A percentile compares a stretch with the other conserved stretches of the same genome.
phyloP scores from a whole-genome alignment of 2,329 filamentous ascomycete genomes.

The Lizonia empirigonia region DNA sequence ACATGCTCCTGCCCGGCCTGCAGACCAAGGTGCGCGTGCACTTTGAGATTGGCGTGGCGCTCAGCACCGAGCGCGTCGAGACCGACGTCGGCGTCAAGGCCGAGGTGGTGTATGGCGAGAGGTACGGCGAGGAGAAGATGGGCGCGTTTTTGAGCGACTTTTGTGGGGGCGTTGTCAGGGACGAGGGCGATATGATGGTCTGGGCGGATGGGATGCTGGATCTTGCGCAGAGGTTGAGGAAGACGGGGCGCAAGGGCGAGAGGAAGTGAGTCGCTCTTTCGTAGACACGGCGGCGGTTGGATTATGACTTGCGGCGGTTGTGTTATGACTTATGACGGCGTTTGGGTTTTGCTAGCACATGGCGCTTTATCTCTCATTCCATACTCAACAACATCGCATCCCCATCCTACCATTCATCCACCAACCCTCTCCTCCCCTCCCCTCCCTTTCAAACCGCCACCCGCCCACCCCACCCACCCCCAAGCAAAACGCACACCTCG shows the following conservation, averaged over 20 bases:
- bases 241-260: constrained; percentile 53
- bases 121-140: constrained; percentile 77
- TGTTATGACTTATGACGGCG: constrained; percentile 2
- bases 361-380: neutral
- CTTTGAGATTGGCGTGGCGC: constrained; percentile 59
- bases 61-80: constrained; percentile 54
- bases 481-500: constrained; percentile 62
- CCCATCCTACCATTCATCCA: too few relatives aligned
- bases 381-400: neutral
- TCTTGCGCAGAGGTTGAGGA: constrained; percentile 51
- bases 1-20: constrained; percentile 67
- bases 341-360: neutral
- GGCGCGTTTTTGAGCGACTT: constrained; percentile 69
- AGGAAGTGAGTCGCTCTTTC: constrained; percentile 23
- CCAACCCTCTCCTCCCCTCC: neutral
- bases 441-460: constrained; percentile 50
- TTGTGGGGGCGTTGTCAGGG: constrained; percentile 47
- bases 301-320: neutral
- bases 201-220: constrained; percentile 54
- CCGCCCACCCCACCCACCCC: constrained; percentile 50
- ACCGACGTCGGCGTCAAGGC: constrained; percentile 64
- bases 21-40: constrained; percentile 71
- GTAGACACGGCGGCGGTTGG: neutral
- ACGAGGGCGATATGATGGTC: constrained; percentile 38
- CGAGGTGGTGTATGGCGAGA: constrained; percentile 75